These are phyloP conservation scores for Zygosaccharomyces siamensis DNA, from an alignment of 805 yeast genomes.

Conservation along the genomic window DNA sequence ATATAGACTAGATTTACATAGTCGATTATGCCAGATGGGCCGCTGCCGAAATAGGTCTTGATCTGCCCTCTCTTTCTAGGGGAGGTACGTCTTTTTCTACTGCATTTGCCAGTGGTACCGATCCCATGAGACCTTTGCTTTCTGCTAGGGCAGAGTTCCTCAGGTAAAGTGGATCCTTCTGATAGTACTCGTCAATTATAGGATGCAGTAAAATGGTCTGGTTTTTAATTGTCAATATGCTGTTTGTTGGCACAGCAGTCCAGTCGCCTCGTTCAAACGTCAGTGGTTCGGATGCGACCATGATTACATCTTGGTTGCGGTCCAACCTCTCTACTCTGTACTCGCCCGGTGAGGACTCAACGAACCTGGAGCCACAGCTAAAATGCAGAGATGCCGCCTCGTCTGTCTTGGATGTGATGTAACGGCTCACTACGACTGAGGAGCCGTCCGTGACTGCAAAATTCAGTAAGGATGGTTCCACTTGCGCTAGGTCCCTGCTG, in stretches of 20 bases:
- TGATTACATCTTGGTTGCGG: constrained; percentile 88
- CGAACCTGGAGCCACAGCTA: constrained; percentile 86
- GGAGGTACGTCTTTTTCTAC: constrained; percentile 62
- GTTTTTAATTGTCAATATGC: constrained; percentile 70
- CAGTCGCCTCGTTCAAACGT: constrained; percentile 97
- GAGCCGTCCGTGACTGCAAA: constrained; percentile 95
- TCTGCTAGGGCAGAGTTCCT: constrained; percentile 82
- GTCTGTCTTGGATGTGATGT: constrained; percentile 81
- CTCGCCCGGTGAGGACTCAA: constrained; percentile 86
- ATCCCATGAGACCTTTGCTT: constrained; percentile 88
- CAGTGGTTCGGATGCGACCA: constrained; percentile 94
- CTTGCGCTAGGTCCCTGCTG: constrained; percentile 35
- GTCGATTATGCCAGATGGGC: constrained; percentile 2
- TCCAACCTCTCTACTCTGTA: constrained; percentile 92
- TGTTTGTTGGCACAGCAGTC: constrained; percentile 94
- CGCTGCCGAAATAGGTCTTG: constrained; percentile 30
- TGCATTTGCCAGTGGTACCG: constrained; percentile 65
- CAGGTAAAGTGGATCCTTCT: constrained; percentile 57
- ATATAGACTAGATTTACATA: neutral
- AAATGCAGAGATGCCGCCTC: constrained; percentile 96
- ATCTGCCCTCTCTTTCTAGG: constrained; percentile 69
- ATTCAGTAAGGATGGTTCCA: constrained; percentile 80
- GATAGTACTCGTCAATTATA: constrained; percentile 82
- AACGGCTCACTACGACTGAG: constrained; percentile 79
- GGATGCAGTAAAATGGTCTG: constrained; percentile 92